phyloP scores from a whole-genome alignment of 2,329 filamentous ascomycete genomes.

The Exophiala bonariae region DNA sequence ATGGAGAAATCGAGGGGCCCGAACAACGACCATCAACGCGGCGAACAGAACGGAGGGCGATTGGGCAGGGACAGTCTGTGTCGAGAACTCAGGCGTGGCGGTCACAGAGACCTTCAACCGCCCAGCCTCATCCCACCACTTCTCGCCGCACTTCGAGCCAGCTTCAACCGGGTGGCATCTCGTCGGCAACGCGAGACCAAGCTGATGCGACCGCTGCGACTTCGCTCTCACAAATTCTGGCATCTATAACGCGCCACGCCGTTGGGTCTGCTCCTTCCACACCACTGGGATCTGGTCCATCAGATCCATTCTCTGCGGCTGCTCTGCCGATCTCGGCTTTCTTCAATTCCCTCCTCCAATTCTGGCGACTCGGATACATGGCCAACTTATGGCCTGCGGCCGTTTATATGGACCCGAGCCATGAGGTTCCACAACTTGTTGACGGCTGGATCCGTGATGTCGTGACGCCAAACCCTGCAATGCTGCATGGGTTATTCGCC shows the following conservation, averaged over 20 bases:
- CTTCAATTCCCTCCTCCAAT: constrained; percentile 16
- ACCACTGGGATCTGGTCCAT: neutral
- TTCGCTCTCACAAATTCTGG: neutral
- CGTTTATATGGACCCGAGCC: constrained; percentile 7
- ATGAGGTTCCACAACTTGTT: constrained; percentile 5
- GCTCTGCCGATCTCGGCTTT: constrained; percentile 4
- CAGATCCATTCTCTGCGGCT: constrained; percentile 1
- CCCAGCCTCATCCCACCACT: neutral
- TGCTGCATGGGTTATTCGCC: constrained; percentile 16
- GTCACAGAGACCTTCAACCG: too few relatives aligned
- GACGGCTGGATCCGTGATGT: constrained; percentile 12
- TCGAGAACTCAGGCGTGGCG: neutral
- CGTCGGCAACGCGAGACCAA: neutral
- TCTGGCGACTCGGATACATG: constrained; percentile 16
- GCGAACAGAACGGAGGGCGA: neutral
- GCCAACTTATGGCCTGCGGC: constrained; percentile 16
- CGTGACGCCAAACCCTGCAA: constrained; percentile 12
- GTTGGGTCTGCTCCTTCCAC: neutral
- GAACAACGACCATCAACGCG: too few relatives aligned
- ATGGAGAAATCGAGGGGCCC: neutral
- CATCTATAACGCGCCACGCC: constrained; percentile 1
- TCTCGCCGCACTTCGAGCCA: neutral
- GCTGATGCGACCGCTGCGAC: neutral
- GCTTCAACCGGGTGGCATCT: neutral
- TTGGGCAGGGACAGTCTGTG: neutral